Base-by-base conservation (phyloP, 345 rosid species). In the Heritiera littoralis region DNA sequence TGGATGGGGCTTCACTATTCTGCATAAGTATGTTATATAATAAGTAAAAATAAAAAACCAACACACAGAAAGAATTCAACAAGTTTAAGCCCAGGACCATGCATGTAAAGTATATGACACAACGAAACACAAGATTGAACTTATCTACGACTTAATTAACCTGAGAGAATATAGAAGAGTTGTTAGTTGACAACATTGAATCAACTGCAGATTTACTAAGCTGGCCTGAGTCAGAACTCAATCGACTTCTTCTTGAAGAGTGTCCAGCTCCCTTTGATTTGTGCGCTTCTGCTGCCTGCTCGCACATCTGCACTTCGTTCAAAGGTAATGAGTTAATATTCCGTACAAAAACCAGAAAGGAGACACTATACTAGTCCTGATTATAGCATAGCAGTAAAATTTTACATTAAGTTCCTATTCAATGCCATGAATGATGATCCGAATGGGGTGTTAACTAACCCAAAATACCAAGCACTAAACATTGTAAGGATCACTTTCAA, bases 221-320 rank as follows among this genome's bases (percentile, higher is more conserved):
- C 52, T 91, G 93, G 83, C 87, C 84, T 1, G 89, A 79, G 69
- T 94, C 97, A 4, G 88, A 80, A 85, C 90, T 94, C 83, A 79
- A 75, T 87, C 97, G 78, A 73, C 80, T 88, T 84, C 97, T 89
- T 90, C 94, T 92, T 43, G 91, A 88, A 58, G 85, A 83, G 45
- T 89, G 91, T 20, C 93, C 81, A 40, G 74, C 80, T 78, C 84
- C 88, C 86, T 91, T 94, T 7, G 92, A 92, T 84, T 92, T 96
- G 87, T 96, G 94, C 12, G 97, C 92, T 81, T 94, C 98, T 59
- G 99, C 98, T 6, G 99, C 98, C 88, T 86, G 95, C 88, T 96
- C 99, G 75, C 98, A 94, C 97, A 96, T 96, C 99, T 94, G 84
- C 73, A 80, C 20, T 82, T 59, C 68, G 63, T 35, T 32, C 17